Conservation (phyloP, 140 eudicot genomes). For the Bidens hawaiensis region DNA sequence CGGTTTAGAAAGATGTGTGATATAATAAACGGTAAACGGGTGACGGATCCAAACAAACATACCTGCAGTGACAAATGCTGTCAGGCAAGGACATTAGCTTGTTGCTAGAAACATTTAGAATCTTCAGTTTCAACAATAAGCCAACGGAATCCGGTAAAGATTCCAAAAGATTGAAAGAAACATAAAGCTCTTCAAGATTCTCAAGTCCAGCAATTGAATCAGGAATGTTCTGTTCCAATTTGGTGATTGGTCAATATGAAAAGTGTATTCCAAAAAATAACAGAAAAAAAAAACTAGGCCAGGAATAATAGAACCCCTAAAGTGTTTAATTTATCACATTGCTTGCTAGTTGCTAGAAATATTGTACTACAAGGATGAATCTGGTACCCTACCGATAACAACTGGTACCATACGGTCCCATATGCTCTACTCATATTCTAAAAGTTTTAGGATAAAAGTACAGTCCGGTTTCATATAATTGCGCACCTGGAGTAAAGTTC, state of each 20-base stretch:
- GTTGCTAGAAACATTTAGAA: slow-evolving; percentile 81
- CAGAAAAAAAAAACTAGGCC: background rate
- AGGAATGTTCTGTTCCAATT: slow-evolving; percentile 63
- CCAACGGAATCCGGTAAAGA: slow-evolving; percentile 92
- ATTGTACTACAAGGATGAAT: background rate
- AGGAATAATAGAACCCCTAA: slow-evolving; percentile 1
- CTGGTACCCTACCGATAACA: background rate
- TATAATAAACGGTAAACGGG: background rate
- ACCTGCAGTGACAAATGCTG: slow-evolving; percentile 97
- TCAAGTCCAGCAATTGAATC: slow-evolving; percentile 93
- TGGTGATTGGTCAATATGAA: background rate
- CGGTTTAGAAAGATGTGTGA: background rate
- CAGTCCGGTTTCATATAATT: background rate
- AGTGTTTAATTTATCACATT: background rate
- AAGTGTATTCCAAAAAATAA: background rate
- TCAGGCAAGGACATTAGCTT: slow-evolving; percentile 82
- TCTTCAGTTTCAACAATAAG: slow-evolving; percentile 55
- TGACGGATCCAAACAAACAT: slow-evolving; percentile 9
- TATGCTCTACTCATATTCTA: background rate
- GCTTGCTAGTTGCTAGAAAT: background rate
- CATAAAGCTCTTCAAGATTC: slow-evolving; percentile 81
- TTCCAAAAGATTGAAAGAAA: slow-evolving; percentile 65
- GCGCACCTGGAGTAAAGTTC: background rate
- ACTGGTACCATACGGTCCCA: background rate
- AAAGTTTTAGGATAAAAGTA: too few species aligned